These are phyloP conservation scores for Yarrowia yakushimensis DNA, from an alignment of 805 yeast species.

Conservation along the genomic window DNA sequence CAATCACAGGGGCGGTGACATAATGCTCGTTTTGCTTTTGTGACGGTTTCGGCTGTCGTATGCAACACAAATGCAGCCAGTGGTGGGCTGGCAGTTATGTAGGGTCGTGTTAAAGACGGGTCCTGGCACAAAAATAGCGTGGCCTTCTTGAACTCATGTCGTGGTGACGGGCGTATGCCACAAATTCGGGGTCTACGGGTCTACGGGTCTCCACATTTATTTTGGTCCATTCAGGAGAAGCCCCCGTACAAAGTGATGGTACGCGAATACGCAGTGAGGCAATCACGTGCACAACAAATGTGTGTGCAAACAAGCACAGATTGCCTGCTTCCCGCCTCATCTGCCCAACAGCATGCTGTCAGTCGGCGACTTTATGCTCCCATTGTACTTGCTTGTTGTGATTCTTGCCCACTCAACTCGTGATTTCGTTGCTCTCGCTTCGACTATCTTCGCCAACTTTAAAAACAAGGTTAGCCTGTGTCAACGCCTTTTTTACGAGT, in stretches of 20 bases:
- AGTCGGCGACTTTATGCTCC: not conserved
- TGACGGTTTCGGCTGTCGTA: slow-evolving; percentile 17
- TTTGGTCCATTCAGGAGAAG: not conserved
- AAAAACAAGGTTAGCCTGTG: not conserved
- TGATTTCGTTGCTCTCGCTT: slow-evolving; percentile 8
- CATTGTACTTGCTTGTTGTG: not conserved
- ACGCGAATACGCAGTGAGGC: too few species aligned
- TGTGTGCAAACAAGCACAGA: too few species aligned
- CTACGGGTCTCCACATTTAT: not conserved
- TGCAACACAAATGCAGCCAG: slow-evolving; percentile 16
- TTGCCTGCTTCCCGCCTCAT: not conserved
- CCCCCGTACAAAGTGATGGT: too few species aligned
- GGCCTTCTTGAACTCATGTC: too few species aligned
- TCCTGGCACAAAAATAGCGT: not conserved
- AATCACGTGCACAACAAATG: not conserved
- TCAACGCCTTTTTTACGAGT: slow-evolving; percentile 16
- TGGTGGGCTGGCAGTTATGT: slow-evolving; percentile 11
- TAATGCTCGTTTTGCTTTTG: not conserved
- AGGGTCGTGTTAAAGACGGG: slow-evolving; percentile 6
- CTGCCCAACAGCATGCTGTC: not conserved
- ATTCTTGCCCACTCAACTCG: slow-evolving; percentile 2
- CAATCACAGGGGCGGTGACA: slow-evolving; percentile 7
- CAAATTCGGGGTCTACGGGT: too few species aligned
- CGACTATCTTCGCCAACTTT: not conserved
- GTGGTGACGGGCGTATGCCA: not conserved